phyloP scores from a whole-genome alignment of 495 filamentous ascomycete species.

The Lophiotrema nucula region DNA sequence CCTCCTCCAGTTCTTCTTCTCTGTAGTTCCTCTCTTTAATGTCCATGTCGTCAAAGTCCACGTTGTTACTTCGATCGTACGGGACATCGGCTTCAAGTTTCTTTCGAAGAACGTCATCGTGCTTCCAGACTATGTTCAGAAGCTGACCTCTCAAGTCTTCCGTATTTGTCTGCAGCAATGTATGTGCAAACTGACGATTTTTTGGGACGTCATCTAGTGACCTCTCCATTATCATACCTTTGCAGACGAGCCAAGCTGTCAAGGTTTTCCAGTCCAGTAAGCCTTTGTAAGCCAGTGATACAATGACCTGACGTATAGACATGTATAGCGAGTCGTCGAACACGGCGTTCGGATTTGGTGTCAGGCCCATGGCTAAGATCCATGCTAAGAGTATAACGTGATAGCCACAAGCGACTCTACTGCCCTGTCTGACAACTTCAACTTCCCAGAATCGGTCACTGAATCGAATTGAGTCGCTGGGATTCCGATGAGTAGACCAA shows the following conservation, averaged over 20 bases:
- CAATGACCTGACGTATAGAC: not conserved
- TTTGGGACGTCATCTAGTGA: no score
- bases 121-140: no score
- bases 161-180: no score
- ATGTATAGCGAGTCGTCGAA: not conserved
- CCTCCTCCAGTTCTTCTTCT: no score
- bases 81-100: no score
- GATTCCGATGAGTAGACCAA: slow-evolving; percentile 4
- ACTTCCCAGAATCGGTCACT: not conserved
- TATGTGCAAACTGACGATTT: no score
- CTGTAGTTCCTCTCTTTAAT: no score
- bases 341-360: not conserved
- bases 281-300: slow-evolving; percentile 8
- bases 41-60: no score
- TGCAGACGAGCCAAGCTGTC: slow-evolving; percentile 8
- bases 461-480: not conserved
- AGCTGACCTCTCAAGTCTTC: no score
- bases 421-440: not conserved
- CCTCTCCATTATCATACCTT: no score
- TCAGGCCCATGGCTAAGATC: slow-evolving; percentile 21
- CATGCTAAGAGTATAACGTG: slow-evolving; percentile 23
- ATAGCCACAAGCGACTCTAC: slow-evolving; percentile 7
- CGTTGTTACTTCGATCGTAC: no score
- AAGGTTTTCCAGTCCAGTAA: slow-evolving; percentile 14
- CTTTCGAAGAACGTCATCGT: no score